Evolutionary conservation across 2,329 filamentous ascomycete genomes (phyloP).

Genomic region (Arachnomyces sp.): DNA sequence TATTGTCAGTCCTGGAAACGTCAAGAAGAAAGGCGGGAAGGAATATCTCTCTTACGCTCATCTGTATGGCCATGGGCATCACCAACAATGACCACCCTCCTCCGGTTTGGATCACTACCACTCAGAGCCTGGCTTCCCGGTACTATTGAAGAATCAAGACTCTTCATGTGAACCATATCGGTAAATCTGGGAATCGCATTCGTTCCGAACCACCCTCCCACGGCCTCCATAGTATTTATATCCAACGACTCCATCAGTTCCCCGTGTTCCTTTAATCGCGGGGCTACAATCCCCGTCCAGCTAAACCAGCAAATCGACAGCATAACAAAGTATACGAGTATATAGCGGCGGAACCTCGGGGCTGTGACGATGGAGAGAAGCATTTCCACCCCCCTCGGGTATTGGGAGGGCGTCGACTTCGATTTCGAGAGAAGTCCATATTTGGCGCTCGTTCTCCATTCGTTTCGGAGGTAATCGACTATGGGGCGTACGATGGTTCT

Average conservation of each 20-base stretch:
- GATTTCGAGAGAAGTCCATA: too few species aligned
- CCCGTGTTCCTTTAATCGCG: slow-evolving; percentile 24
- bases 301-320: slow-evolving; percentile 22
- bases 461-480: too few species aligned
- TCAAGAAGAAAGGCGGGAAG: slow-evolving; percentile 5
- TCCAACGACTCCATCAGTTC: slow-evolving; percentile 25
- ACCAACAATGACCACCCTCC: slow-evolving; percentile 70
- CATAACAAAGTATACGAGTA: slow-evolving; percentile 27
- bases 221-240: slow-evolving; percentile 17
- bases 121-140: slow-evolving; percentile 29
- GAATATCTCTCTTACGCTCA: slow-evolving; percentile 43
- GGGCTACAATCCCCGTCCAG: slow-evolving; percentile 27
- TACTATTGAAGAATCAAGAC: slow-evolving; percentile 40
- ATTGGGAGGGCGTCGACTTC: too few species aligned
- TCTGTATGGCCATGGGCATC: slow-evolving; percentile 85
- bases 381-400: too few species aligned
- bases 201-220: slow-evolving; percentile 36
- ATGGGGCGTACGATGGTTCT: too few species aligned
- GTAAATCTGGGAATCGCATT: slow-evolving; percentile 42
- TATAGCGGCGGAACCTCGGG: slow-evolving; percentile 34
- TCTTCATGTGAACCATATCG: slow-evolving; percentile 43
- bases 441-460: too few species aligned
- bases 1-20: not conserved
- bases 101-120: slow-evolving; percentile 26
- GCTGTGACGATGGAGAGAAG: slow-evolving; percentile 27